phyloP scores from a whole-genome alignment of 768 basidiomycete species.

The Panellus pusillus region DNA sequence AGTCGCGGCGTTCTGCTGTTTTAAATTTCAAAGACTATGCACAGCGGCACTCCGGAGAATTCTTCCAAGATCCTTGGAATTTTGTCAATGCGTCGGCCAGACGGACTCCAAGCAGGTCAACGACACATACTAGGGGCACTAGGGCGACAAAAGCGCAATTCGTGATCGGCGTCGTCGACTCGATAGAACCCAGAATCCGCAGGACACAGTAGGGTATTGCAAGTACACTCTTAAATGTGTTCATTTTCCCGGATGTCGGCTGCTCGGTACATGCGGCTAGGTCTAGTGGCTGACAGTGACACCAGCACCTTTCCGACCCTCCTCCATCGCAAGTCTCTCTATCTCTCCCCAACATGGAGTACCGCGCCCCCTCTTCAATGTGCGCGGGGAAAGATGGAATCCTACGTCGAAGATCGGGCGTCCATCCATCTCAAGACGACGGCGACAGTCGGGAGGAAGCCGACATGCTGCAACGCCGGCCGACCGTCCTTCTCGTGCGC shows the following conservation, averaged over 20 bases:
- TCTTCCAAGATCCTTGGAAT: too few relatives aligned
- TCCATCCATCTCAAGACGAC: background rate
- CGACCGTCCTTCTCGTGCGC: slow-evolving; percentile 12
- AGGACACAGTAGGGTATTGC: too few relatives aligned
- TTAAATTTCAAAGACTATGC: too few relatives aligned
- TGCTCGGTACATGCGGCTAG: slow-evolving; percentile 2
- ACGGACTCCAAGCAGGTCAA: too few relatives aligned
- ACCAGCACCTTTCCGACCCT: background rate
- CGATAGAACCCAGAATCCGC: too few relatives aligned
- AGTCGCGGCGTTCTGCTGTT: too few relatives aligned
- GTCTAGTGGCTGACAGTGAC: background rate
- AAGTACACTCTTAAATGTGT: slow-evolving; percentile 1
- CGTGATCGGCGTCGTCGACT: too few relatives aligned
- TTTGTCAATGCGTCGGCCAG: too few relatives aligned
- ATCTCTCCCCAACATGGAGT: slow-evolving; percentile 3
- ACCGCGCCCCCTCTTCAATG: slow-evolving; percentile 11
- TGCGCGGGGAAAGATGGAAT: background rate
- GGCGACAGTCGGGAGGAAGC: background rate
- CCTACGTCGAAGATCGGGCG: slow-evolving; percentile 7
- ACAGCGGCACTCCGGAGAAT: too few relatives aligned
- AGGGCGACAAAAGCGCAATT: too few relatives aligned
- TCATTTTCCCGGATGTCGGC: background rate
- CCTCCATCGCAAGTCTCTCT: background rate
- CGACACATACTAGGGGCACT: too few relatives aligned
- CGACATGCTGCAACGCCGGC: background rate